Evolutionary conservation across 169 alveolate genomes (phyloP).

Genomic region (Eimeria mitis): DNA sequence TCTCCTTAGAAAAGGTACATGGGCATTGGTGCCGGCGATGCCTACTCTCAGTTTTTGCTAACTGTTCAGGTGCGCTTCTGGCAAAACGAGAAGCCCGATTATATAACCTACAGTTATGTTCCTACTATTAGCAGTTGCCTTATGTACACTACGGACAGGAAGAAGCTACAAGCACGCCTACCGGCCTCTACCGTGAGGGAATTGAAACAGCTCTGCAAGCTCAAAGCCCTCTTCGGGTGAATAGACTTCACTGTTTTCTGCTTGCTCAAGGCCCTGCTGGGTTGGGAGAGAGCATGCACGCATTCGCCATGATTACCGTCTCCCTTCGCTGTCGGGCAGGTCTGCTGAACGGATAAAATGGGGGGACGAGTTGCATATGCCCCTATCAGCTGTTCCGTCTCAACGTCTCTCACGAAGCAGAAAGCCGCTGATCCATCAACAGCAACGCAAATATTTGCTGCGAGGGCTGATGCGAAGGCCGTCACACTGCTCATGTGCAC

Average conservation of each 20-base stretch:
- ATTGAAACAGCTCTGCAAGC: neutral
- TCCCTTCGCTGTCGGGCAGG: neutral
- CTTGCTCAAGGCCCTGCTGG: neutral
- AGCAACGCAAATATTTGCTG: constrained; percentile 42
- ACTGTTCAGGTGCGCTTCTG: neutral
- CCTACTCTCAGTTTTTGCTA: neutral
- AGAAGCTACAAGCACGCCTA: neutral
- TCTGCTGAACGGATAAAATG: neutral
- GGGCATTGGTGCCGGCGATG: neutral
- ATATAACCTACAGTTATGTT: neutral
- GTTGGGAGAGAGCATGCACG: neutral
- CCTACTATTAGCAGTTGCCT: neutral
- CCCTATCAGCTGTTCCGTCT: constrained; percentile 69
- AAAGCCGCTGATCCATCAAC: constrained; percentile 38
- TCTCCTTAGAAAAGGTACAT: neutral
- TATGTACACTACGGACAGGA: neutral
- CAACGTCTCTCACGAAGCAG: constrained; percentile 63
- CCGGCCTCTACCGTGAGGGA: constrained; percentile 7
- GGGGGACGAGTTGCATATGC: constrained; percentile 12
- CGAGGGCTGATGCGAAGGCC: constrained; percentile 62
- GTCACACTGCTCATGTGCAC: constrained; percentile 65
- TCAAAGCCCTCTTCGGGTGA: neutral
- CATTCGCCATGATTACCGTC: neutral
- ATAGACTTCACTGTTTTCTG: neutral
- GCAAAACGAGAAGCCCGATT: neutral